Evolutionary conservation across 768 basidiomycete genomes (phyloP), one percentile per base, ranked within the genome.

Genomic region (Chalciporus sphaerocephalus): DNA sequence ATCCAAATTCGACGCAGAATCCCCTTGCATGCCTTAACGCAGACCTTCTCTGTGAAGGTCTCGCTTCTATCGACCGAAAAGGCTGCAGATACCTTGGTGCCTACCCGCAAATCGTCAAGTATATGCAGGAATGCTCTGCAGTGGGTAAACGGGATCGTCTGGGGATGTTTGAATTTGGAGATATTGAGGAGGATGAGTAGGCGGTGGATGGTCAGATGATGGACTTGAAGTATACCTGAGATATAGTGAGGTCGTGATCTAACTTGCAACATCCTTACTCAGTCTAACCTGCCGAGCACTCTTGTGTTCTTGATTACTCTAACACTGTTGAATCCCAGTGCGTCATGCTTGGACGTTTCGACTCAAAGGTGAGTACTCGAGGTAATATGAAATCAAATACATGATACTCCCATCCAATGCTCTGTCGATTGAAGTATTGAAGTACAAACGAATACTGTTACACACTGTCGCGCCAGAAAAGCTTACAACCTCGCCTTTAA

Each of bases 131-230:
- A 16, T 78, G 82, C 2, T 63, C 83, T 25, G 56, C 63, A 17
- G 73, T 73, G 16, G 92, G 92, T 10, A 92, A 91, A 67, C 73
- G 76, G 42, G 82, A 82, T 46, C 79, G 91, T 11, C 66, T 75
- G 43, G 90, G 91, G 27, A 90, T 91, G 79, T 93, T 88, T 58
- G 91, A 93, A 69, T 87, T 88, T 60, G 91, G 91, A n/a, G 90
- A 92, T 63, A 75, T 92, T 11, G 88, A 89, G 53, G 89, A 92
- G 61, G 89, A 92, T 46, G 85, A 91, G 48, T 64, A 59, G 48
- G 40, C 38, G 38, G 30, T 8, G n/a, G 43, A 39, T 12, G 44
- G 38, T 23, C n/a, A n/a, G 42, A 27, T 21, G 46, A 47, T 32
- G 30, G 52, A 54, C 45, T 52, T 45, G 41, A 38, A 34, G 50